Conservation (phyloP, 169 alveolate genomes). For the Perkinsus marinus region DNA sequence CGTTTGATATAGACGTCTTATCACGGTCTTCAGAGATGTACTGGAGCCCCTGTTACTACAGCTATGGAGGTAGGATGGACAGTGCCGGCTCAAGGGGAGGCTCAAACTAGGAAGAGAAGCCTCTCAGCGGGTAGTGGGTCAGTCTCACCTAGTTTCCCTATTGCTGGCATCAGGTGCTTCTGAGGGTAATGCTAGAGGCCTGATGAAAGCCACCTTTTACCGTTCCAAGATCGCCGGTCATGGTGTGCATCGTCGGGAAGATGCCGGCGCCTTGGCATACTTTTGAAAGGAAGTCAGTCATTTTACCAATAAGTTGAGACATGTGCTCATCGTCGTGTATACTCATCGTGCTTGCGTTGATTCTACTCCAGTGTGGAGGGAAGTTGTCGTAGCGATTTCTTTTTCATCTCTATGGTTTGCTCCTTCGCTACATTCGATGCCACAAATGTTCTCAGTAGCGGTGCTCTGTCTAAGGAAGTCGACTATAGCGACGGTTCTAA, state of each 20-base stretch:
- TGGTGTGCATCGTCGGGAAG: not conserved
- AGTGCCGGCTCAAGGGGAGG: not conserved
- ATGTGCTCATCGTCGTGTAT: no score
- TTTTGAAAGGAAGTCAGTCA: not conserved
- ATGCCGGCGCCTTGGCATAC: not conserved
- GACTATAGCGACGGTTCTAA: not conserved
- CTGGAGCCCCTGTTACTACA: not conserved
- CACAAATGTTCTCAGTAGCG: not conserved
- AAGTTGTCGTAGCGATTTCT: not conserved
- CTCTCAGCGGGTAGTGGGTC: not conserved
- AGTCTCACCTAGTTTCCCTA: not conserved
- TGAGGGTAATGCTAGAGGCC: not conserved
- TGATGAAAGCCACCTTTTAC: not conserved
- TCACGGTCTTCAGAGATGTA: not conserved
- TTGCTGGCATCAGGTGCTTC: not conserved
- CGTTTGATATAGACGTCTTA: not conserved
- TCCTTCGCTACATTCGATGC: not conserved
- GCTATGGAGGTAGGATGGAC: not conserved
- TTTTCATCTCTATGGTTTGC: not conserved
- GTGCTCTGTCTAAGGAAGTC: not conserved
- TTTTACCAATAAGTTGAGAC: not conserved
- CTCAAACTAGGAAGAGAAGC: not conserved
- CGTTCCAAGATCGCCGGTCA: not conserved
- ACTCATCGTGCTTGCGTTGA: no score
- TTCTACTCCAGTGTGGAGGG: not conserved